Evolutionary conservation across 805 yeast genomes (phyloP), one percentile per base, ranked within the genome.

Genomic region (Teunomyces lycoperdinae): DNA sequence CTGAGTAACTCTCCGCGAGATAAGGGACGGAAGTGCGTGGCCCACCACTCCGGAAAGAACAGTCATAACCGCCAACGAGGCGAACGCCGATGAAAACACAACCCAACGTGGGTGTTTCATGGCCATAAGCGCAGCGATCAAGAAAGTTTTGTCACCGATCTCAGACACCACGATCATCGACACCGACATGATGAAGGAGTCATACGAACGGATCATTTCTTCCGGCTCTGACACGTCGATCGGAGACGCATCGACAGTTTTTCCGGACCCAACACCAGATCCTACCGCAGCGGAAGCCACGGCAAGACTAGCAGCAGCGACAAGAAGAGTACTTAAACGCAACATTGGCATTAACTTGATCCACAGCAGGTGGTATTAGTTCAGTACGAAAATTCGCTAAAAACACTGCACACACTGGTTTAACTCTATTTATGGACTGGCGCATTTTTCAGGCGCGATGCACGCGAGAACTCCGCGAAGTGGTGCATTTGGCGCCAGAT

Each of bases 111-210:
- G 81, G 67, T 90, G 85, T 63, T 89, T 87, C 98, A 94, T 94
- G 28, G 98, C 96, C 97, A 94, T 91, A 54, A 94, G 76, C 1
- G 97, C 98, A 31, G 99, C 97, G 58, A 94, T 89, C 55, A 94
- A 77, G 63, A 94, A 94, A 0, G 99, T 94, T 71, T 94, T 94
- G 67, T 94, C 99, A 50, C 99, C 99, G 50, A 94, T 85, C 67
- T 94, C 99, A 27, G 96, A 87, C n/a, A 90, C 87, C 29, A 88
- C 71, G 61, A 94, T 94, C 99, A 94, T 94, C 11, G 92, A 80
- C 30, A 84, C 71, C 1, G 98, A 81, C 84, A 92, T 81, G 50
- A 87, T 28, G 56, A 94, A 85, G 3, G 95, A 79, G 54, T 79
- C 68, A 43, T 66, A 67, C 26, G 49, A 49, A 20, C 28, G 43